Base-by-base conservation (phyloP, 2,329 filamentous ascomycete species). In the Paraphaeosphaeria minitans region DNA sequence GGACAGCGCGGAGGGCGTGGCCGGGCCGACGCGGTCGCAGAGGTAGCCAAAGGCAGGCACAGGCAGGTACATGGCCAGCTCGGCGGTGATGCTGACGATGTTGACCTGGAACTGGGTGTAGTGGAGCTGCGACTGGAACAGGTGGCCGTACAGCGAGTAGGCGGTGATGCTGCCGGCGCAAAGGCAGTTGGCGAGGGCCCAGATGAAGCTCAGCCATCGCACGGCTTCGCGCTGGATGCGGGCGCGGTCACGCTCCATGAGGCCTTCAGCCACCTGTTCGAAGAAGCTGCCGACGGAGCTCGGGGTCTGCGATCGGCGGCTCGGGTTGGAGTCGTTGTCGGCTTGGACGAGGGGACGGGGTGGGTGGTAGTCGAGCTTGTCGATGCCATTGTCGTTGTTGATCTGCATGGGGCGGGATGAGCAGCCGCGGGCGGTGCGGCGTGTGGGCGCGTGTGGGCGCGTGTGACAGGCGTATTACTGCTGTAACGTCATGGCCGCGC, bases 71-170 rank as follows among this genome's bases (percentile, higher is more conserved):
- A 96, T 88, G 39, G 91, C 89, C 41, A 98, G 81, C 74, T 93
- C 94, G 56, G 92, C 92, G 16, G 90, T 89, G 67, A 96, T 96
- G 61, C 92, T 90, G 47, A 97, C 88, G 31, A 89, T 87, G 77
- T 98, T 98, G 77, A 99, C 92, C 75, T 95, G 91, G 62, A 95
- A 85, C 78, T 99, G 95, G 3, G 88, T 89, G 79, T 98, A 99
- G 72, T 88, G 89, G 53, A 99, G 83, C 46, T 89, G 88, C 56
- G 89, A 89, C 76, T 97, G 92, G 79, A 99, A 92, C 49, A 96
- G 83, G 66, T 92, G 93, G 9, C 91, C 95, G 75, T 98, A 99
- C 33, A 99, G 87, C 37, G 93, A 97, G 81, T 95, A 99, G 50
- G 93, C 91, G 51, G 92, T 93, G 71, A 98, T 92, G 70, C 92